Percentiles rank a stretch among this genome's conserved stretches.
These are phyloP conservation scores for Pestalotiopsis sp. DNA, from an alignment of 2,329 filamentous ascomycete species.

Conservation along the genomic window DNA sequence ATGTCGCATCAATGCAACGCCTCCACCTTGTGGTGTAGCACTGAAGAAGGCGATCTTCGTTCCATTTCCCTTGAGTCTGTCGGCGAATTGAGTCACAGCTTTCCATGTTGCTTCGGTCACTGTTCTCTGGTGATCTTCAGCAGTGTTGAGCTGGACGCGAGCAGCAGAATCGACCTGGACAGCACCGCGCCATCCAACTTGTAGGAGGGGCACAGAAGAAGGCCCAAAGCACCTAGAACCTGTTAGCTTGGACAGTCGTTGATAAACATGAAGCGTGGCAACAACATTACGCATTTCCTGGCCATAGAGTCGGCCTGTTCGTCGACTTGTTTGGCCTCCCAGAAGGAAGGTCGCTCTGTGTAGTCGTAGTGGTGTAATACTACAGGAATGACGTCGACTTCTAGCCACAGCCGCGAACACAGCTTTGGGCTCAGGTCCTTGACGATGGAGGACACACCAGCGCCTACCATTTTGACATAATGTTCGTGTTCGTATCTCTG, in stretches of 20 bases:
- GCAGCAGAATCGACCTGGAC: constrained; percentile 73
- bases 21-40: constrained; percentile 79
- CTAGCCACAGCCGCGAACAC: constrained; percentile 73
- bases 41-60: constrained; percentile 79
- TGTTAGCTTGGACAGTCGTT: not conserved
- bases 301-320: constrained; percentile 83
- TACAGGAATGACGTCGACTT: constrained; percentile 76
- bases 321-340: constrained; percentile 65
- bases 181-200: constrained; percentile 67
- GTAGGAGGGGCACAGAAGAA: constrained; percentile 68
- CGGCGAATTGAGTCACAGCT: constrained; percentile 63
- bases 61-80: constrained; percentile 63
- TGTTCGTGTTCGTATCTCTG: constrained; percentile 65
- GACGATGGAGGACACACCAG: constrained; percentile 66
- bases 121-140: constrained; percentile 62
- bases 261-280: constrained; percentile 18
- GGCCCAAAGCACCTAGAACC: constrained; percentile 68
- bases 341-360: constrained; percentile 43
- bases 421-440: constrained; percentile 64
- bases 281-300: constrained; percentile 74
- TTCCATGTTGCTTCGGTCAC: constrained; percentile 67
- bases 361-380: constrained; percentile 57
- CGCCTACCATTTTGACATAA: constrained; percentile 74
- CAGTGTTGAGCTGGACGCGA: constrained; percentile 58
- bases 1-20: constrained; percentile 81